Conservation (phyloP, 2,329 filamentous ascomycete genomes). For the Epichloe brachyelytri region DNA sequence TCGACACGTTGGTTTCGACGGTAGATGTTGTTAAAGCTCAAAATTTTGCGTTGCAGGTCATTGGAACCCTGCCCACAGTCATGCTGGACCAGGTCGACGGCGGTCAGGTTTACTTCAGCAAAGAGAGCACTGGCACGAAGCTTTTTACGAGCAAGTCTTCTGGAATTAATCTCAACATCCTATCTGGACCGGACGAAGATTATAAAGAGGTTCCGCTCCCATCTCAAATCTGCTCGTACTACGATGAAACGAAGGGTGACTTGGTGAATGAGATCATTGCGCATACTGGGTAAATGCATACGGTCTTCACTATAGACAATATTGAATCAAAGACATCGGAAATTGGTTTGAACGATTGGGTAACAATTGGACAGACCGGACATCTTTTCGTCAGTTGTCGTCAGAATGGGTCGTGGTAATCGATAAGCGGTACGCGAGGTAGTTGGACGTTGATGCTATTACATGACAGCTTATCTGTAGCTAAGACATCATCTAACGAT, state of each 20-base stretch:
- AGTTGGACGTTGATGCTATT: not conserved
- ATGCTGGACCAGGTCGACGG: constrained; percentile 89
- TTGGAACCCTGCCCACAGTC: constrained; percentile 75
- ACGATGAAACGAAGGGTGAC: constrained; percentile 55
- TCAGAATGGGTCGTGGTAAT: not conserved
- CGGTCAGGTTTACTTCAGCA: constrained; percentile 74
- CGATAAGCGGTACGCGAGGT: not conserved
- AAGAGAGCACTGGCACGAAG: constrained; percentile 64
- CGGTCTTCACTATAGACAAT: not conserved
- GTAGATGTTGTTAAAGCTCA: constrained; percentile 92
- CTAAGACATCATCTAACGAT: not conserved
- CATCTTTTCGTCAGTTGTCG: not conserved
- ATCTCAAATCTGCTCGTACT: constrained; percentile 74
- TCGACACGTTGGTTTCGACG: constrained; percentile 80
- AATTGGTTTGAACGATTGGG: not conserved
- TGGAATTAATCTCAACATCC: constrained; percentile 76
- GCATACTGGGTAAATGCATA: constrained; percentile 56
- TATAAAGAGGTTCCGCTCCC: constrained; percentile 80
- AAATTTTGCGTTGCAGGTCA: constrained; percentile 88
- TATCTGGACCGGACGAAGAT: constrained; percentile 59
- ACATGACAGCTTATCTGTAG: not conserved
- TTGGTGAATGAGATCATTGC: constrained; percentile 91
- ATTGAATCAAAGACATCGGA: not conserved
- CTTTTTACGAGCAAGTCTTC: constrained; percentile 83
- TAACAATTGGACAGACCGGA: not conserved